Evolutionary conservation across 805 yeast genomes (phyloP).

Genomic region (Ogataea trehalophila): DNA sequence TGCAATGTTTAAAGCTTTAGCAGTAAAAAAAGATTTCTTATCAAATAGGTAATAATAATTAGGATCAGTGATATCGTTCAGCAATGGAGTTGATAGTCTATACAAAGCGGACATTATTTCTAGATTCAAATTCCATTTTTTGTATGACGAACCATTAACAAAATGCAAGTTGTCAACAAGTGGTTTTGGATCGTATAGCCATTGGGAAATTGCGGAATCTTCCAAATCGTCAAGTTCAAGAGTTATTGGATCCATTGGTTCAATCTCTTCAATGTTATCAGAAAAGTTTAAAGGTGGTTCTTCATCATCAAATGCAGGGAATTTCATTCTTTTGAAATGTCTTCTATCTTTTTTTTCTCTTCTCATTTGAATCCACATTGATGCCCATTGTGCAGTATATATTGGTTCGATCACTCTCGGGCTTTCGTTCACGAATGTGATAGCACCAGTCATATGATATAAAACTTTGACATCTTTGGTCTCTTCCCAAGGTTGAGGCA

Average conservation of each 20-base stretch:
- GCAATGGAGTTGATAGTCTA: constrained; percentile 64
- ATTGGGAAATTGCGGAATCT: constrained; percentile 57
- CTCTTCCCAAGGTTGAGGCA: constrained; percentile 99
- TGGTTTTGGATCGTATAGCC: constrained; percentile 82
- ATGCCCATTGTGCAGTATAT: constrained; percentile 92
- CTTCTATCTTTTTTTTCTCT: constrained; percentile 87
- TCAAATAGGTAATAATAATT: constrained; percentile 73
- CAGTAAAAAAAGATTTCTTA: constrained; percentile 75
- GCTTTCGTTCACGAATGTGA: constrained; percentile 87
- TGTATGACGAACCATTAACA: constrained; percentile 76
- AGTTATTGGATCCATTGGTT: constrained; percentile 66
- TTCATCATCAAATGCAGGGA: constrained; percentile 97
- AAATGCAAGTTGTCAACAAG: constrained; percentile 47
- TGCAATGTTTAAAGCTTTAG: constrained; percentile 82
- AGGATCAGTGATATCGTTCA: constrained; percentile 52
- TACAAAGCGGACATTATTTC: constrained; percentile 61
- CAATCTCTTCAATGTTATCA: constrained; percentile 72
- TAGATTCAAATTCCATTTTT: constrained; percentile 60
- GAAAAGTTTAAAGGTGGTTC: constrained; percentile 85
- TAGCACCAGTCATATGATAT: constrained; percentile 90
- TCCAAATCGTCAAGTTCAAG: constrained; percentile 61
- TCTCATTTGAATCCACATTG: constrained; percentile 90
- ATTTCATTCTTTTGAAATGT: constrained; percentile 85
- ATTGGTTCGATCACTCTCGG: constrained; percentile 92
- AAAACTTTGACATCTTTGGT: constrained; percentile 79